Base-by-base conservation (phyloP, 805 yeast species). In the Saccharomycopsis sp. region DNA sequence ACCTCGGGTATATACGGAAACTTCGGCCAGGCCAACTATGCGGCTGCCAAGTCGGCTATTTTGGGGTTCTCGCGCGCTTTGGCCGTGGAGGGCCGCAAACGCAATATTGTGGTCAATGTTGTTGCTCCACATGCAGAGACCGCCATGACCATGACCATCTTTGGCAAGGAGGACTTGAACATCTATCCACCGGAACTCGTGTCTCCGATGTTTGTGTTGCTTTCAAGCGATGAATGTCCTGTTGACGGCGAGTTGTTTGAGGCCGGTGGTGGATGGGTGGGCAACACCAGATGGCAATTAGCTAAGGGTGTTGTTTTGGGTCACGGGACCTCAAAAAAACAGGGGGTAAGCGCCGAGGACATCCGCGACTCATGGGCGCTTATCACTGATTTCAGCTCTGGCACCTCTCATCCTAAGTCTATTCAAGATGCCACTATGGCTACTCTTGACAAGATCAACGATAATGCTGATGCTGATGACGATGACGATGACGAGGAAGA, bases 111-210 rank as follows among this genome's bases (percentile, higher is more conserved):
- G 67, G 92, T 84, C 58, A 89, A 92, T 69, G 82, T 84, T 42
- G 85, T 91, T 70, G 98, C 99, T 25, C 99, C 99, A 56, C 97
- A 93, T 71, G 98, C 98, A 29, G 97, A 93, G 69, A 93, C 99
- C 51, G 92, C 96, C 59, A 93, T 93, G 99, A 93, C 99, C 29
- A 81, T 83, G 68, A 87, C 96, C 3, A 85, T 93, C 53, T 88
- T 93, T 75, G 81, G 83, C 53, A 86, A 85, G 53, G 84, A 83
- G 62, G 96, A 93, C 72, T 81, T 86, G 65, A 89, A 89, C 73
- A 83, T 85, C 66, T 90, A 86, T 73, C 89, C 89, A 66, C 92
- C 97, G 3, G 82, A 85, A 56, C 89, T 84, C 71, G 97, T 93
- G 53, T 94, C 97, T 1, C 99, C 99, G 59, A 77, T 92, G 63